Evolutionary conservation across 352 stramenopile species (phyloP), one percentile per base, ranked within the genome.

Genomic region (Phytophthora pinifolia): DNA sequence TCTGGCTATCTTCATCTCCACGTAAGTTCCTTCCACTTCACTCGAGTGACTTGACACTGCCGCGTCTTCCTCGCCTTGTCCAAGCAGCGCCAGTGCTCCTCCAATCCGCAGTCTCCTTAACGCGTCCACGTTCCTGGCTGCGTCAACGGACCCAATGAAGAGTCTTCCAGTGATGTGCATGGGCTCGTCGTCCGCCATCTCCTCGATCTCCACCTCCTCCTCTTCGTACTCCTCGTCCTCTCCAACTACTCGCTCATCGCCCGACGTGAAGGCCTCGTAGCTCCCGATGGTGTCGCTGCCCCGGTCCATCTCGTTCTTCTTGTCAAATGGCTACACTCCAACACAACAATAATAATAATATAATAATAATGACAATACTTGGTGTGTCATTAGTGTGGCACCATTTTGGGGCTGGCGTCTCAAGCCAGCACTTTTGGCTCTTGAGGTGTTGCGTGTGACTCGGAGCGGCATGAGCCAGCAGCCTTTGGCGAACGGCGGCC

Each of bases 91-190:
- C 12, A 92, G 48, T 2, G 65, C 50, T 13, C 62, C 61, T n/a
- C 62, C 50, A 36, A 92, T 76, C 37, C 67, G 65, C 32, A 65
- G 54, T 38, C 44, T 34, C 10, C 53, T 46, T 29, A 89, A 54
- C 35, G 66, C 79, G 0, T 6, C 17, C 6, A 33, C 10, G 48
- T 92, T 92, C 44, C 48, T 60, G 42, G 79, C 77, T 4, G 82
- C 82, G 46, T 92, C 82, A 25, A 92, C 81, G 2, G 82, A 88
- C 8, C 82, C 79, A 5, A 92, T 43, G 46, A 78, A 89, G 13
- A 89, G 47, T 1, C 73, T 57, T 0, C 47, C 53, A 7, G 31
- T 42, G 30, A 89, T 70, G 36, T 49, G 67, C 77, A 89, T 86
- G 27, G 82, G 77, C 39, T 66, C 46, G 41, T 92, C 72, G 44